Conservation (phyloP, 2,329 filamentous ascomycete species). For the Penicillium brasilianum region DNA sequence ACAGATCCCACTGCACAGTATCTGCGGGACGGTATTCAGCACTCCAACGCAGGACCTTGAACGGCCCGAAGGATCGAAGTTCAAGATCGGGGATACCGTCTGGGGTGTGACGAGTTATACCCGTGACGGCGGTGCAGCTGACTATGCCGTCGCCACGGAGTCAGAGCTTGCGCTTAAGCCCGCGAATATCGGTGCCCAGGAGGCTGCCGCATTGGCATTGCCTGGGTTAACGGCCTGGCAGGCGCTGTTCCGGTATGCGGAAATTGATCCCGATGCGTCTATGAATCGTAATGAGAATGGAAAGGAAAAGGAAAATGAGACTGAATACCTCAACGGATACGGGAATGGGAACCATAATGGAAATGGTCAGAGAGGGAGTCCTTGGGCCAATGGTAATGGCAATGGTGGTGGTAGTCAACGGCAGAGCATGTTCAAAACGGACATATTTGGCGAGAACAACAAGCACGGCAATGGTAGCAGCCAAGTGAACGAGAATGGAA, state of each 20-base stretch:
- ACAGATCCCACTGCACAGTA: slow-evolving; percentile 48
- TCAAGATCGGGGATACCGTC: slow-evolving; percentile 48
- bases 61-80: slow-evolving; percentile 41
- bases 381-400: slow-evolving; percentile 4
- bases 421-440: not conserved
- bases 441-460: slow-evolving; percentile 5
- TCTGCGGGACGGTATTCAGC: slow-evolving; percentile 47
- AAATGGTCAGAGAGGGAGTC: slow-evolving; percentile 3
- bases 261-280: slow-evolving; percentile 35
- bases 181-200: slow-evolving; percentile 40
- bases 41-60: slow-evolving; percentile 40
- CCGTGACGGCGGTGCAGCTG: slow-evolving; percentile 49
- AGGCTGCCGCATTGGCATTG: slow-evolving; percentile 46
- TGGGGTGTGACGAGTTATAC: slow-evolving; percentile 46
- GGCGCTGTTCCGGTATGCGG: slow-evolving; percentile 45
- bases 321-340: not conserved
- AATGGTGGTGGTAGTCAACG: not conserved
- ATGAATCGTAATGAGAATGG: slow-evolving; percentile 8
- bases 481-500: not conserved
- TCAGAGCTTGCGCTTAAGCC: slow-evolving; percentile 47
- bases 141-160: slow-evolving; percentile 46
- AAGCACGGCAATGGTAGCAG: not conserved
- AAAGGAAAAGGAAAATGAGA: slow-evolving; percentile 5
- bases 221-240: slow-evolving; percentile 50
- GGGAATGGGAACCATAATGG: slow-evolving; percentile 9